A percentile compares a stretch with the other conserved stretches of the same genome.
These are phyloP conservation scores for Phytophthora fragariaefolia DNA, from an alignment of 352 stramenopile species.

Conservation along the genomic window DNA sequence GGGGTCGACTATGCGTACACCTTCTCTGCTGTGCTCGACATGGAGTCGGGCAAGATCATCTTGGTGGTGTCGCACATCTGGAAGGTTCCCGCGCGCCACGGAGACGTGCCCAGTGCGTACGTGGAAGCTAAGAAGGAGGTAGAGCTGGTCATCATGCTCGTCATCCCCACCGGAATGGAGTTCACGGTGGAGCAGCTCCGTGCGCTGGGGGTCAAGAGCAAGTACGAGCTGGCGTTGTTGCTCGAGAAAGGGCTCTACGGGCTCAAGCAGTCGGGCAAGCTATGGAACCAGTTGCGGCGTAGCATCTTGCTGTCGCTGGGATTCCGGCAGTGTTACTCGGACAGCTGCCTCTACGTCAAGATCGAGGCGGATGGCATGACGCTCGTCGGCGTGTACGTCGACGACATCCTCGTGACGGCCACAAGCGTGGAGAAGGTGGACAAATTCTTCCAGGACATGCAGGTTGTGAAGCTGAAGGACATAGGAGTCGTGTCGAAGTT, in stretches of 20 bases:
- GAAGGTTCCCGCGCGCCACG: not conserved
- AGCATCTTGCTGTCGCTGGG: not conserved
- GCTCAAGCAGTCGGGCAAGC: not conserved
- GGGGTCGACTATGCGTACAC: not conserved
- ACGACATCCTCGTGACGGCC: not conserved
- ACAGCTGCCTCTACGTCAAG: not conserved
- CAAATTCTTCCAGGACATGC: not conserved
- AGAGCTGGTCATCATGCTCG: not conserved
- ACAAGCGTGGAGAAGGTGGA: not conserved
- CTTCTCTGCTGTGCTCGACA: not conserved
- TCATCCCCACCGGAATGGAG: not conserved
- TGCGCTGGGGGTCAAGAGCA: not conserved
- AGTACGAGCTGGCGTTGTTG: not conserved
- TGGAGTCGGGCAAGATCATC: not conserved
- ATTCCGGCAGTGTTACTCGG: not conserved
- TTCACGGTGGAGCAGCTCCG: not conserved
- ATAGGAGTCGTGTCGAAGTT: not conserved
- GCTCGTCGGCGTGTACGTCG: not conserved
- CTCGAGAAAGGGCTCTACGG: not conserved
- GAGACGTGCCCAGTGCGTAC: not conserved
- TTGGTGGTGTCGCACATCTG: not conserved
- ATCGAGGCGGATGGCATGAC: not conserved
- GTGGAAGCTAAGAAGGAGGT: not conserved
- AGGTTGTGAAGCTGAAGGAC: not conserved
- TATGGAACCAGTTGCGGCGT: not conserved